Base-by-base conservation (phyloP, 2,329 filamentous ascomycete species). In the Aspergillus flavus region DNA sequence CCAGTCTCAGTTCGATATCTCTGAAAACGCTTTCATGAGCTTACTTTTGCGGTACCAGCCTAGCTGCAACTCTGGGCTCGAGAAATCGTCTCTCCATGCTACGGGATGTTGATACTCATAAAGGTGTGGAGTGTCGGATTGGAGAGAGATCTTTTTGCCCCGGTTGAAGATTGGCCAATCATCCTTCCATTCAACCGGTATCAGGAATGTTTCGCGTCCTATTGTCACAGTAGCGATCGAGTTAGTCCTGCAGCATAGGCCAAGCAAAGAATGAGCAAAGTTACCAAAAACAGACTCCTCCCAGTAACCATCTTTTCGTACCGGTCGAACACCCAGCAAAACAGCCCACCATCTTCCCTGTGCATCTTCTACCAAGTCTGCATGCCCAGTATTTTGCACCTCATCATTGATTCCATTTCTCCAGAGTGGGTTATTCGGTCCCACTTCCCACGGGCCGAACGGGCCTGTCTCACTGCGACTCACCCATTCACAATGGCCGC, bases 361-460 rank as follows among this genome's bases (percentile, higher is more conserved):
- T 0, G 64, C 72, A 46, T 82, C 82, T 62, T 83, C 79, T 7
- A 85, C 80, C 2, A 85, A 66, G 66, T 85, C 83, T 4, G 78
- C 79, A 70, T 85, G 83, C 0, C 83, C 83, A 0, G 82, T 84
- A 57, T 83, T 78, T 68, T 85, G 80, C 12, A 87, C 78, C 59
- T 82, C 81, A 50, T 84, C 82, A 4, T 80, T 73, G 0, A 78
- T 73, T 0, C 81, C 81, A 59, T 84, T 84, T 4, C 78, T 85
- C 53, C 89, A 76, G 48, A 90, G 80, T 53, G 87, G 80, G 60
- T 87, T 86, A 54, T 84, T 75, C 0, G 87, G 86, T 43, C 87
- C 86, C 1, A 82, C 73, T 68, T 88, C 85, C 74, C 89, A 91
- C 0, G 88, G 87, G 0, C 88, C 88, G 79, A 85, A 87, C 72